Percentiles rank a stretch among this genome's conserved stretches.
phyloP scores from a whole-genome alignment of 768 basidiomycete genomes.

The Clavulina sp. region DNA sequence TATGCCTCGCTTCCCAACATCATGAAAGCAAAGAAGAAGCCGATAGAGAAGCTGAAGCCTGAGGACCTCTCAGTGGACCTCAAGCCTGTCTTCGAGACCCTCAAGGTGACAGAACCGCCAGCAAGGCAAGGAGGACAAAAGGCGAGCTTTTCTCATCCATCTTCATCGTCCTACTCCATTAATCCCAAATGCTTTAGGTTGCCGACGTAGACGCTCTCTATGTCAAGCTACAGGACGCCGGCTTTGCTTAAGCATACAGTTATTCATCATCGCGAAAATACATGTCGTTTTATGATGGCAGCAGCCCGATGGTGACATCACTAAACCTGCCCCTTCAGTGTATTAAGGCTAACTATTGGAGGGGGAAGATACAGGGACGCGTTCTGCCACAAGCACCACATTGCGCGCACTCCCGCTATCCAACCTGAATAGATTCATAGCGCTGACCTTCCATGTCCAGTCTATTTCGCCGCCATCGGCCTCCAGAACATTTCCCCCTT shows the following conservation, averaged over 20 bases:
- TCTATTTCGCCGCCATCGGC: too few relatives aligned
- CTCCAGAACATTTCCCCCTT: too few relatives aligned
- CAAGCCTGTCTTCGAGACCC: conserved; percentile 61
- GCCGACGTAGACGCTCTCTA: conserved; percentile 78
- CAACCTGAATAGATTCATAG: too few relatives aligned
- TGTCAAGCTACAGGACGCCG: conserved; percentile 76
- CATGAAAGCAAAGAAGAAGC: conserved; percentile 99
- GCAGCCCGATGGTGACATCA: too few relatives aligned
- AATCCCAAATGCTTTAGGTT: conserved; percentile 27
- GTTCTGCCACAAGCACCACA: too few relatives aligned
- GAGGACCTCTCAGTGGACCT: conserved; percentile 73
- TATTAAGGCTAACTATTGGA: too few relatives aligned
- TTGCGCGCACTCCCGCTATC: too few relatives aligned
- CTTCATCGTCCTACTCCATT: background rate
- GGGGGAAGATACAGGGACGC: too few relatives aligned
- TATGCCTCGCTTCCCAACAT: conserved; percentile 96
- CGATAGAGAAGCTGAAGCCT: conserved; percentile 64
- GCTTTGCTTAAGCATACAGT: conserved; percentile 19
- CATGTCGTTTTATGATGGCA: too few relatives aligned
- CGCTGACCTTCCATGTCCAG: too few relatives aligned
- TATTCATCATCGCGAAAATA: background rate
- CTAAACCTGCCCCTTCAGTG: too few relatives aligned
- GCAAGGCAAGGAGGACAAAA: conserved; percentile 84
- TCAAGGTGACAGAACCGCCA: conserved; percentile 81
- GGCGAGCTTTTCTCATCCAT: conserved; percentile 23